Evolutionary conservation across 805 yeast species (phyloP).

Genomic region (Lachancea fermentati): DNA sequence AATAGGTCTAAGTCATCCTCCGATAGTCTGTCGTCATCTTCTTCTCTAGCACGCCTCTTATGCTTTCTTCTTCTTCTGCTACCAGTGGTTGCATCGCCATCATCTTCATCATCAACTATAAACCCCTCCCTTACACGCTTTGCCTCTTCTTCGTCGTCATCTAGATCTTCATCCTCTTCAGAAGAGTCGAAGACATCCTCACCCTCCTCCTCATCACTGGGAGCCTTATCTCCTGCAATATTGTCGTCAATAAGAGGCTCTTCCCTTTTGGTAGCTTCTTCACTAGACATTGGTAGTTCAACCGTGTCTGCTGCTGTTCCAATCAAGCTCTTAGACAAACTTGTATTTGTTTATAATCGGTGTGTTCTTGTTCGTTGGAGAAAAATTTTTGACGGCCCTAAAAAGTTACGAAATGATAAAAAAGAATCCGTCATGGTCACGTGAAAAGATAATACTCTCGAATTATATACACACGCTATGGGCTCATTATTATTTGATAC

Average conservation of each 20-base stretch:
- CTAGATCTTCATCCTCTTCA: conserved; percentile 82
- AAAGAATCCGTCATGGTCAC: not conserved
- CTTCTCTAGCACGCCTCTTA: conserved; percentile 41
- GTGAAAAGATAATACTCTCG: too few species aligned
- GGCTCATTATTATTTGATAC: too few species aligned
- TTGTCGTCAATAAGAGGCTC: conserved; percentile 34
- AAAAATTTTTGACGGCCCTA: not conserved
- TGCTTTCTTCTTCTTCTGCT: conserved; percentile 34
- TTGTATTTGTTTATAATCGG: too few species aligned
- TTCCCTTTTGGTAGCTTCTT: conserved; percentile 11
- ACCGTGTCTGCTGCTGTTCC: not conserved
- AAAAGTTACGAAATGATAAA: not conserved
- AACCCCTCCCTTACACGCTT: conserved; percentile 82
- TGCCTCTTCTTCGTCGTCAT: conserved; percentile 87
- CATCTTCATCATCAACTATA: conserved; percentile 88
- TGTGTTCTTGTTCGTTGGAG: not conserved
- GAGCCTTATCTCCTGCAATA: conserved; percentile 35
- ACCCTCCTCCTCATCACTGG: conserved; percentile 40
- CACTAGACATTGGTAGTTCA: conserved; percentile 7
- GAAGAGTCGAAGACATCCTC: conserved; percentile 63
- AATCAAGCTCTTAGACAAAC: too few species aligned
- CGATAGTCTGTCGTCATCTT: conserved; percentile 65
- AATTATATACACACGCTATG: too few species aligned
- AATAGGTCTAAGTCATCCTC: conserved; percentile 93
- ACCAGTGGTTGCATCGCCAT: conserved; percentile 34